Percentiles rank a stretch among this genome's conserved stretches.
Evolutionary conservation across 1,284 basidiomycete genomes (phyloP).

Genomic region (Sanghuangporus weigelae): DNA sequence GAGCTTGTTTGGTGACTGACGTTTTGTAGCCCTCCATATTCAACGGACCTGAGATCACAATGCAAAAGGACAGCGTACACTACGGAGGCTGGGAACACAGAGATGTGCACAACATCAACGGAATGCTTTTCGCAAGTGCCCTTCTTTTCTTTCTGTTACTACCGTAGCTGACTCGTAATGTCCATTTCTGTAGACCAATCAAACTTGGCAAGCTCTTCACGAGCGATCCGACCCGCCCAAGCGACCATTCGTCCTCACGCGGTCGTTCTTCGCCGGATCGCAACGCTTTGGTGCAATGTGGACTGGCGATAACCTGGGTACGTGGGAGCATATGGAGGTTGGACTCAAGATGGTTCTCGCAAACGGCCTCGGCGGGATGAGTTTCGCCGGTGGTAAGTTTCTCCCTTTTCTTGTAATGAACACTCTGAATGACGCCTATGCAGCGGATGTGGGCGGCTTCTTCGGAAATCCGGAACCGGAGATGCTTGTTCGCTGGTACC

Average conservation of each 20-base stretch:
- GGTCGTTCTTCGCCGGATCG: constrained; percentile 93
- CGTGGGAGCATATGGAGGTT: constrained; percentile 95
- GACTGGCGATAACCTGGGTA: constrained; percentile 98
- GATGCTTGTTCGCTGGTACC: constrained; percentile 97
- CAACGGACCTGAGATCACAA: constrained; percentile 97
- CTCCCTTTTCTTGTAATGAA: neutral
- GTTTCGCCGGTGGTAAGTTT: constrained; percentile 81
- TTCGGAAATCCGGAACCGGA: constrained; percentile 95
- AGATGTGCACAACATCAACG: constrained; percentile 92
- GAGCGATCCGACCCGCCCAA: constrained; percentile 70
- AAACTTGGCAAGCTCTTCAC: constrained; percentile 80
- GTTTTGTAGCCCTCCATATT: constrained; percentile 82
- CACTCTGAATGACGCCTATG: neutral
- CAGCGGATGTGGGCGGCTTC: constrained; percentile 97
- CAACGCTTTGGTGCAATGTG: constrained; percentile 97
- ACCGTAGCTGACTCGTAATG: constrained; percentile 9
- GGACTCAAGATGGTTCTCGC: constrained; percentile 93
- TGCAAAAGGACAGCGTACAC: constrained; percentile 93
- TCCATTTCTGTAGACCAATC: constrained; percentile 56
- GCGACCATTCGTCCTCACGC: constrained; percentile 92
- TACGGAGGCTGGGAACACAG: constrained; percentile 96
- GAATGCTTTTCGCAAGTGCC: constrained; percentile 72
- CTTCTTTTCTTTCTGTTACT: constrained; percentile 10
- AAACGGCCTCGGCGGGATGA: constrained; percentile 90
- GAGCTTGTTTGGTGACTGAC: neutral